phyloP scores from a whole-genome alignment of 192 early-diverging fungal genomes.

The Martensiomyces pterosporus region DNA sequence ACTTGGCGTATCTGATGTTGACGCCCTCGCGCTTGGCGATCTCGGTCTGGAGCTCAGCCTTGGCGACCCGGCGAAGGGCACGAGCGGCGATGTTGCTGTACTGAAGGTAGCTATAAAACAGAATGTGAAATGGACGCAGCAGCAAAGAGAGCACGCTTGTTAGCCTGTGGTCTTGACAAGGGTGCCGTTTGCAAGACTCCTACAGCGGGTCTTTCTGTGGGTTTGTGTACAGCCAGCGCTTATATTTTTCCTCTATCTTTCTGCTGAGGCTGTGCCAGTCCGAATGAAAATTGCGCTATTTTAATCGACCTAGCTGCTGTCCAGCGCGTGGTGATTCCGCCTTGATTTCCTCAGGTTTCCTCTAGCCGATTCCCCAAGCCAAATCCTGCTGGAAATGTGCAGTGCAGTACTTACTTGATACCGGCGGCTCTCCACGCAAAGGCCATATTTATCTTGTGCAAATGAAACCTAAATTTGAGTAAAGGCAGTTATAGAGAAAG shows the following conservation, averaged over 20 bases:
- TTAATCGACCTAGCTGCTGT: no score
- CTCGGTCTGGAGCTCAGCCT: conserved; percentile 40
- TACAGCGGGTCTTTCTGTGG: no score
- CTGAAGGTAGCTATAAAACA: conserved; percentile 42
- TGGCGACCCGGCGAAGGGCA: conserved; percentile 42
- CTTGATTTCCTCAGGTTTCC: background rate
- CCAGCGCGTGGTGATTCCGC: no score
- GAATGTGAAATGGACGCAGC: background rate
- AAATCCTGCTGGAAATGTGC: background rate
- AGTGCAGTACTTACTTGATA: conserved; percentile 37
- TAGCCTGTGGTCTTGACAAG: no score
- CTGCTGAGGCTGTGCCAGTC: no score
- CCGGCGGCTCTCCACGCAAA: conserved; percentile 50
- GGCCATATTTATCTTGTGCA: conserved; percentile 32
- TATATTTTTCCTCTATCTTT: no score
- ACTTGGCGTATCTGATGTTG: conserved; percentile 43
- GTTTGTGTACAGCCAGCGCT: no score
- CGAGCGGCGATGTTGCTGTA: conserved; percentile 52
- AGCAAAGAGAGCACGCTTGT: background rate
- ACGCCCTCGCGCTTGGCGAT: conserved; percentile 46
- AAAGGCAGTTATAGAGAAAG: background rate
- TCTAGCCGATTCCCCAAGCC: background rate
- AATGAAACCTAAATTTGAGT: no score
- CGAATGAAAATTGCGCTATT: no score
- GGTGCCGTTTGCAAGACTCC: no score